phyloP scores from a whole-genome alignment of 257 asterid genomes.

The Salvia miltiorrhiza region DNA sequence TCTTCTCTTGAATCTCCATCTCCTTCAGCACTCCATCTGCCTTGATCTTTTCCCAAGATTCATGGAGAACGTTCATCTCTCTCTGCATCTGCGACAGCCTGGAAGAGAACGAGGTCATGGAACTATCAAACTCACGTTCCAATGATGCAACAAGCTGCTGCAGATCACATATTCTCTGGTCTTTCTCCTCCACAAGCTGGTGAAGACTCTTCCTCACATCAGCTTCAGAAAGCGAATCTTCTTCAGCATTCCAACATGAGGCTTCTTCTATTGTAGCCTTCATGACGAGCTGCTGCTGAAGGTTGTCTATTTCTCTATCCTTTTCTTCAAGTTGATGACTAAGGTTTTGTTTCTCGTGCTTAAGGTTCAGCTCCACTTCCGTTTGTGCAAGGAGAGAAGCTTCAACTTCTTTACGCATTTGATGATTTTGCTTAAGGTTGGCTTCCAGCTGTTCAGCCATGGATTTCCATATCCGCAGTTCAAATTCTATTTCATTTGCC shows the following conservation, averaged over 20 bases:
- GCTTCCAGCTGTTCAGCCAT: constrained; percentile 62
- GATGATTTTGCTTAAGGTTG: constrained; percentile 49
- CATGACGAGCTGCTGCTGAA: constrained; percentile 45
- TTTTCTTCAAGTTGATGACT: constrained; percentile 49
- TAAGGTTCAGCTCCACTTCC: constrained; percentile 59
- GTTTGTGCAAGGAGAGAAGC: constrained; percentile 76
- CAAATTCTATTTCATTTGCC: constrained; percentile 67
- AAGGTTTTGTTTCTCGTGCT: constrained; percentile 54
- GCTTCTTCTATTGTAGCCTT: background rate
- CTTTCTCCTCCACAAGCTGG: constrained; percentile 64
- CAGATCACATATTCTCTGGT: constrained; percentile 54
- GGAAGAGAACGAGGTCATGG: constrained; percentile 52
- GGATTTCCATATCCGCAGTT: constrained; percentile 75
- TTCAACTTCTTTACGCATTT: constrained; percentile 69
- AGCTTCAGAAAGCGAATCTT: constrained; percentile 30
- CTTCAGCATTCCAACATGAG: constrained; percentile 18
- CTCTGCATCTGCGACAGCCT: constrained; percentile 54
- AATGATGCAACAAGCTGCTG: constrained; percentile 72
- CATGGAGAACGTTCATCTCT: constrained; percentile 42
- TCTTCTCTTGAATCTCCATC: constrained; percentile 54
- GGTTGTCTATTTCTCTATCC: constrained; percentile 38
- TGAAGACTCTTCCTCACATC: constrained; percentile 47
- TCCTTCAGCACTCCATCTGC: constrained; percentile 43
- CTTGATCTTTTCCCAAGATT: constrained; percentile 61
- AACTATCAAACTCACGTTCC: constrained; percentile 71